A percentile compares a stretch with the other conserved stretches of the same genome.
phyloP scores from a whole-genome alignment of 768 basidiomycete species.

The Lactarius akahatsu region DNA sequence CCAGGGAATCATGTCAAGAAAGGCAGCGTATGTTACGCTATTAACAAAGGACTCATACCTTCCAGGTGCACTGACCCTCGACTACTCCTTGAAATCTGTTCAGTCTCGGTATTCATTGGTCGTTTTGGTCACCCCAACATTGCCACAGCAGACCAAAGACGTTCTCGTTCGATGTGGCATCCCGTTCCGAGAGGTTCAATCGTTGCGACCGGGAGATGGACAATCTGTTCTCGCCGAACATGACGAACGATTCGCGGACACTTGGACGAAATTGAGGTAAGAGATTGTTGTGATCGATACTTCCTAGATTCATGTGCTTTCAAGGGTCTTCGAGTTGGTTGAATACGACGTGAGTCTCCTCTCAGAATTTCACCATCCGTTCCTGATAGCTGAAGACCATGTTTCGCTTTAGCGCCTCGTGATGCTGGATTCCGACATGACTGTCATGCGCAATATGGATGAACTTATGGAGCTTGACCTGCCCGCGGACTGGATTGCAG shows the following conservation, averaged over 20 bases:
- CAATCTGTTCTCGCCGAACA: conserved; percentile 36
- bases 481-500: conserved; percentile 74
- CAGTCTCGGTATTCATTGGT: conserved; percentile 50
- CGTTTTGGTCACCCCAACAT: conserved; percentile 47
- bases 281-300: not conserved
- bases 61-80: conserved; percentile 54
- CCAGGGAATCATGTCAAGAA: conserved; percentile 36
- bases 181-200: conserved; percentile 54
- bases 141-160: conserved; percentile 41
- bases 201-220: conserved; percentile 52
- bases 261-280: conserved; percentile 62
- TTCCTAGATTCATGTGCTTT: not conserved
- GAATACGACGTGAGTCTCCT: conserved; percentile 58
- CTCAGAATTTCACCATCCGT: not conserved
- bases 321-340: conserved; percentile 60
- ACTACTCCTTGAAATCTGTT: conserved; percentile 47
- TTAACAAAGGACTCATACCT: conserved; percentile 66
- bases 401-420: conserved; percentile 58
- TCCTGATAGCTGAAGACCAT: conserved; percentile 17
- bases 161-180: conserved; percentile 57
- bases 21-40: conserved; percentile 71
- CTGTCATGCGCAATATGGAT: conserved; percentile 82
- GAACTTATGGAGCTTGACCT: conserved; percentile 57
- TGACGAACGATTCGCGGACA: conserved; percentile 56
- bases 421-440: conserved; percentile 87